Evolutionary conservation across 2,329 filamentous ascomycete species (phyloP), one percentile per base, ranked within the genome.

Genomic region (Colletotrichum sojae): DNA sequence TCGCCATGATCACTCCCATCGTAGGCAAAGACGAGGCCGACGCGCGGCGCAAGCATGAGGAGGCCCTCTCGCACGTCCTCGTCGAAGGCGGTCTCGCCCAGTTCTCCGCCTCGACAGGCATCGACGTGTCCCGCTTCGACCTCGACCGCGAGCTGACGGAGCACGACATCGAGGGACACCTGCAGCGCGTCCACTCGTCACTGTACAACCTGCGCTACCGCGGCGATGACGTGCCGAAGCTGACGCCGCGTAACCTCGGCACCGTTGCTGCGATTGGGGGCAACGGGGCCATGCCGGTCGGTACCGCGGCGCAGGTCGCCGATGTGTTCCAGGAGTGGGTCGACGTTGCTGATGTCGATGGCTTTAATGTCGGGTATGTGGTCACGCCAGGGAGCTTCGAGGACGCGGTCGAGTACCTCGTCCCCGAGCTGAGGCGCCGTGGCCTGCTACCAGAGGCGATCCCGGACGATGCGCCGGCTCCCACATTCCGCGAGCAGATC

Each of bases 61-160:
- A 87, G 66, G 71, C 84, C 6, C 81, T 84, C 71, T 84, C 83
- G 69, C 83, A 90, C 72, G 87, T 84, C 1, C 86, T 83, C 0
- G 83, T 84, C 0, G 78, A 87, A 18, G 88, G 86, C 0, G 87
- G 86, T 0, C 77, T 90, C 1, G 88, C 87, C 0, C 78, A 89
- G 1, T 86, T 89, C 71, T 85, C 83, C 39, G 87, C 87, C 1
- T 89, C 85, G 83, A 88, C 87, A 0, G 88, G 88, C 0, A 89
- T 90, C 66, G 88, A 90, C 72, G 80, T 90, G 31, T 87, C 84
- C 3, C 82, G 82, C 71, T 83, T 90, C 49, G 86, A 87, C 0
- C 74, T 89, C 0, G 89, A 90, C 69, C 83, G 89, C 71, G 86
- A 88, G n/a, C 81, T 91, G 69, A 86, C 83, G 0, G 83, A 83